phyloP scores from a whole-genome alignment of 2,329 filamentous ascomycete species.

The Pseudocercospora vitis region DNA sequence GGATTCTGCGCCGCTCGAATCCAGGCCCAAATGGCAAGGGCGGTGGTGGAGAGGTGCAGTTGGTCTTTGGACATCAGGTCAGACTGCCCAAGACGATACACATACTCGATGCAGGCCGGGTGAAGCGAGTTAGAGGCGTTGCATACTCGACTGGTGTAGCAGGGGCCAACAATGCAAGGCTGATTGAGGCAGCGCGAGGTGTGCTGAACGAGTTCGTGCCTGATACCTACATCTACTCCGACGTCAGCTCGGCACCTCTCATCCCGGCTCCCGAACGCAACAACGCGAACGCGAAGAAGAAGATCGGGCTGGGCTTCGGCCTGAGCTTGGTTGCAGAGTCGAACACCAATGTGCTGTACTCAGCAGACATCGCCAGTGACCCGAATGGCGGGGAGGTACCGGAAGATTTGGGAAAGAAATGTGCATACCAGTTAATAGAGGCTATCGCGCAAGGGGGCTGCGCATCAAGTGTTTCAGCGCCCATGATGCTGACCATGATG shows the following conservation, averaged over 20 bases:
- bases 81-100: constrained; percentile 92
- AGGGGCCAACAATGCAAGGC: constrained; percentile 87
- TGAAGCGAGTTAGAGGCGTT: constrained; percentile 87
- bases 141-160: constrained; percentile 91
- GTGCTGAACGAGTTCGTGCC: constrained; percentile 81
- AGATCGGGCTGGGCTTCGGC: constrained; percentile 85
- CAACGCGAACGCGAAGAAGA: constrained; percentile 52
- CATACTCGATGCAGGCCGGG: constrained; percentile 75
- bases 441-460: constrained; percentile 80
- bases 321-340: constrained; percentile 88
- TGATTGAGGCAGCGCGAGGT: constrained; percentile 88
- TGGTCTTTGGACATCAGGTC: constrained; percentile 91
- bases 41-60: constrained; percentile 88
- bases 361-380: constrained; percentile 75
- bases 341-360: constrained; percentile 82
- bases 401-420: constrained; percentile 85
- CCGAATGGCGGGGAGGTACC: constrained; percentile 78
- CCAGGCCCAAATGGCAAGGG: constrained; percentile 71
- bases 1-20: constrained; percentile 77
- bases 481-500: constrained; percentile 83
- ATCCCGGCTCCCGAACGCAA: constrained; percentile 70
- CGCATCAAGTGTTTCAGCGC: constrained; percentile 68
- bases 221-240: constrained; percentile 85
- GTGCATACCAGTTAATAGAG: constrained; percentile 86
- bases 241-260: constrained; percentile 61